Conservation (phyloP, 129 eudicot species). For the Oenanthe sinensis region DNA sequence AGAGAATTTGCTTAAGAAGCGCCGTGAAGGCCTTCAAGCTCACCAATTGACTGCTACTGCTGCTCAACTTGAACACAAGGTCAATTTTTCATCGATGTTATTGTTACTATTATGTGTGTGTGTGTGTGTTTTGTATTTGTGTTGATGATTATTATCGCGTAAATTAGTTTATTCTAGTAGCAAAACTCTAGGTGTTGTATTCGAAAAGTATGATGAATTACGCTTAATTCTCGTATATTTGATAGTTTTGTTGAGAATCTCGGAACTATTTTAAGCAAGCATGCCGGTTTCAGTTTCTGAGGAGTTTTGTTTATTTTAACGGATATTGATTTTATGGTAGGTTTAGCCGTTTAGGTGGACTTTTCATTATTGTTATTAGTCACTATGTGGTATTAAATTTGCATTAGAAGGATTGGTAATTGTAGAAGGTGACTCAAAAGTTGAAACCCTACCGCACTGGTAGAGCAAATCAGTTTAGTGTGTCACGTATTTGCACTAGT, state of each 20-base stretch:
- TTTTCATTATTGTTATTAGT: background rate
- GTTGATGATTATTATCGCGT: too few relatives aligned
- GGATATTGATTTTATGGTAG: background rate
- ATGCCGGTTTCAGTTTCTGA: background rate
- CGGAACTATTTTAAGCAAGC: too few relatives aligned
- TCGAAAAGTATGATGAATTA: background rate
- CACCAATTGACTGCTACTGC: background rate
- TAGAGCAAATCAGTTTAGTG: too few relatives aligned
- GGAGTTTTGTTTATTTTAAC: background rate
- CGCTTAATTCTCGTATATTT: background rate
- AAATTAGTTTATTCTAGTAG: background rate
- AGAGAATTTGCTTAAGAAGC: conserved; percentile 81
- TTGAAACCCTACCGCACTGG: background rate
- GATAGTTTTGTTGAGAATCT: background rate
- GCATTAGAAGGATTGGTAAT: background rate
- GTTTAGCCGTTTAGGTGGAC: background rate
- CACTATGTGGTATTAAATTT: background rate
- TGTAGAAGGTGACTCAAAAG: background rate
- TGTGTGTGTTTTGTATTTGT: background rate
- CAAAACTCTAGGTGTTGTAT: background rate
- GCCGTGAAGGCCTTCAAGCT: conserved; percentile 25
- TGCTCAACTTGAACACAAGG: background rate
- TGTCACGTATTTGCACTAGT: background rate
- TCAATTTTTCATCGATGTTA: background rate
- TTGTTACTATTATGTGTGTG: background rate